A percentile compares a stretch with the other conserved stretches of the same genome.
phyloP scores from a whole-genome alignment of 805 yeast genomes.

The Teunomyces atbi region DNA sequence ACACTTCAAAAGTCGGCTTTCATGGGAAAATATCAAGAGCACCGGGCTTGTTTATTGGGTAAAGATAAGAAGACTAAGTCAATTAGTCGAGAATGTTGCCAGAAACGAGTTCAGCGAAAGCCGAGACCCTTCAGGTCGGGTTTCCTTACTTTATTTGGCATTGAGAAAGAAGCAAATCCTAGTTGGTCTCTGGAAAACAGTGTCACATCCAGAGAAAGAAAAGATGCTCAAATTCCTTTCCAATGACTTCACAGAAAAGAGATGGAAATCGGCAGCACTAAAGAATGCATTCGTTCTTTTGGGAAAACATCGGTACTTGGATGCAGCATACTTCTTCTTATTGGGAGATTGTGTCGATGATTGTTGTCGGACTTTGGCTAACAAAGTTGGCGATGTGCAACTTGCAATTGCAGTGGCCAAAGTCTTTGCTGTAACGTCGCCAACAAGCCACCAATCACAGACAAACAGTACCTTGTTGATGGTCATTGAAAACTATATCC shows the following conservation, averaged over 20 bases:
- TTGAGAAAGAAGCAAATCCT: conserved; percentile 73
- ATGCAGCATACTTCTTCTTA: conserved; percentile 87
- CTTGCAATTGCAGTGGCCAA: conserved; percentile 82
- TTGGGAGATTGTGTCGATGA: conserved; percentile 75
- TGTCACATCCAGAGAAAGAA: conserved; percentile 74
- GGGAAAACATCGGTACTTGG: conserved; percentile 81
- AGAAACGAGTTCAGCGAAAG: conserved; percentile 61
- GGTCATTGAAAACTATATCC: conserved; percentile 48
- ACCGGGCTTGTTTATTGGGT: conserved; percentile 76
- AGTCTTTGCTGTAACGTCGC: conserved; percentile 45
- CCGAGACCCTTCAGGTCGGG: conserved; percentile 66
- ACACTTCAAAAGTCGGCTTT: conserved; percentile 42
- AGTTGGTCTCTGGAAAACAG: conserved; percentile 78
- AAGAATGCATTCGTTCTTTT: conserved; percentile 90
- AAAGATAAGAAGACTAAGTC: conserved; percentile 24
- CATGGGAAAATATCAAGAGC: conserved; percentile 60
- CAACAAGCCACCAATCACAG: conserved; percentile 13
- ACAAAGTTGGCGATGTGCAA: conserved; percentile 63
- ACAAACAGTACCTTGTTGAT: conserved; percentile 24
- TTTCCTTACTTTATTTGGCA: conserved; percentile 77
- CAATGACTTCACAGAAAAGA: conserved; percentile 68
- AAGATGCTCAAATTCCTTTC: conserved; percentile 76
- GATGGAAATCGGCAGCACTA: conserved; percentile 87
- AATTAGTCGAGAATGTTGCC: conserved; percentile 66
- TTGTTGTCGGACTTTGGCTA: conserved; percentile 69